Evolutionary conservation across 768 basidiomycete genomes (phyloP).

Genomic region (Phlegmacium glaucopus): DNA sequence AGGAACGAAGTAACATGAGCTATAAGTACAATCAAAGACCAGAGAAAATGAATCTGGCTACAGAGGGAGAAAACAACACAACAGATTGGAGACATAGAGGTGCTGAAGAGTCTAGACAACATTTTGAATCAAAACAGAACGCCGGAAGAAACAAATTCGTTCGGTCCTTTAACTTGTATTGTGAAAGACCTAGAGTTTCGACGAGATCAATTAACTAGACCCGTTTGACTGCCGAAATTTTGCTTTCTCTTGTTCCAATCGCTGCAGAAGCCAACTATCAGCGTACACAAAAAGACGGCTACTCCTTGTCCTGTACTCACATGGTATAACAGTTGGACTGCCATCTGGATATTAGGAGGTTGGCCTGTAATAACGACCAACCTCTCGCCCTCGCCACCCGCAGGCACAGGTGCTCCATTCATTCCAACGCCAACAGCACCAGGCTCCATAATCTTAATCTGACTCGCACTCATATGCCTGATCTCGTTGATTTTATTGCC

Average conservation of each 20-base stretch:
- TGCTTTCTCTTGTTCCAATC: constrained; percentile 86
- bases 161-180: no score
- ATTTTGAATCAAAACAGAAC: no score
- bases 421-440: constrained; percentile 70
- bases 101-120: no score
- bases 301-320: constrained; percentile 37
- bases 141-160: no score
- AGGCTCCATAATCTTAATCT: constrained; percentile 99
- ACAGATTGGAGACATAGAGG: no score
- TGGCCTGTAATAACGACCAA: constrained; percentile 97
- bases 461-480: constrained; percentile 89
- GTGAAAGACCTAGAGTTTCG: no score
- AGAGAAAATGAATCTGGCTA: no score
- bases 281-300: not conserved
- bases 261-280: constrained; percentile 37
- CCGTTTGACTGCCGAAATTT: constrained; percentile 47
- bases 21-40: no score
- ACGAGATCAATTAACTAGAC: constrained; percentile 11
- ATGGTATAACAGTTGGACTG: constrained; percentile 86
- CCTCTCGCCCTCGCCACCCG: constrained; percentile 82
- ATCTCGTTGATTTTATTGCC: constrained; percentile 99
- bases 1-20: no score
- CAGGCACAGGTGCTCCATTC: constrained; percentile 66
- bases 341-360: constrained; percentile 93
- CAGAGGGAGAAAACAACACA: no score